Base-by-base conservation (phyloP, 805 yeast genomes). In the Torulaspora maleeae region DNA sequence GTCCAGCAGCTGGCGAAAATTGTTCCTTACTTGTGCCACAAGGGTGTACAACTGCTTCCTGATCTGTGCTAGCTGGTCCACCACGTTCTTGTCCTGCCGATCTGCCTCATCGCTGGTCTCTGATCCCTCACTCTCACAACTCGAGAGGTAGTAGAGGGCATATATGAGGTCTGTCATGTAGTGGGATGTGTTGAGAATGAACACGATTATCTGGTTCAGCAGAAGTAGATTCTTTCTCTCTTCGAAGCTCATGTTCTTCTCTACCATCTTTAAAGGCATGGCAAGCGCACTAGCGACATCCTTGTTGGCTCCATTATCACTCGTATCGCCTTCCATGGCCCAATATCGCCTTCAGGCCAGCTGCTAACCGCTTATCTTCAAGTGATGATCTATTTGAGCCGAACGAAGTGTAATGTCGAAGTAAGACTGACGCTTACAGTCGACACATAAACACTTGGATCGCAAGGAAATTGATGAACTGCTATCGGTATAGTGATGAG, bases 131-230 rank as follows among this genome's bases (percentile, higher is more conserved):
- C 50, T 33, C 33, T 52, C 47, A 41, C 41, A 44, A 24, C 47
- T 41, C 4, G 52, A 47, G 16, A 51, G 37, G 22, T 51, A 55
- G 47, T 56, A 58, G 24, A 51, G 37, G 11, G 50, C 45, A 39
- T 58, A 58, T 32, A 49, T 53, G 29, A 58, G 32, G 39, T 56
- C 60, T 3, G 60, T 55, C 57, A 55, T 53, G 37, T 53, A 56
- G 36, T 55, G 58, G 4, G 56, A 52, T 4, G 55, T 52, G 43
- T 53, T 53, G 30, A 54, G 36, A 8, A 52, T 44, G 41, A 53
- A 53, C 11, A 53, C 47, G 10, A 54, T 46, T 29, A 52, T 49
- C 36, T 56, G 56, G 27, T 50, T 45, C 25, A 54, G 41, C 32
- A 56, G 27, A 17, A 48, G 43, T 7, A 54, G 29, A 29, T 48